phyloP scores from a whole-genome alignment of 2,329 filamentous ascomycete genomes.

The Neonectria magnoliae region DNA sequence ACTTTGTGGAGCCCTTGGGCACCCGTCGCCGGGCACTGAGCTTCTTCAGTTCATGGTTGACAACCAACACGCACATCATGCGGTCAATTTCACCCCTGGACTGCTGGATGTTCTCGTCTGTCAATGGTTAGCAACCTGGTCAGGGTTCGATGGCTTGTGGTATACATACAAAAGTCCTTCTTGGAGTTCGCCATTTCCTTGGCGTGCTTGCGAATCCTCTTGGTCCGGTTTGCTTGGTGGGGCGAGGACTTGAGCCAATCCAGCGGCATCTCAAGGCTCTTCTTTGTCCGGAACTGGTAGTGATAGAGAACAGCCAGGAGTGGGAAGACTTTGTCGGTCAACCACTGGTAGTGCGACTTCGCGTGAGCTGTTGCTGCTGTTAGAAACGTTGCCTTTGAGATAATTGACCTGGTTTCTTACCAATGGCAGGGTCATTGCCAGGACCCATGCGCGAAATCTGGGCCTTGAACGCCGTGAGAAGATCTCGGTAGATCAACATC shows the following conservation, averaged over 20 bases:
- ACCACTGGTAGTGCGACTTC: slow-evolving; percentile 38
- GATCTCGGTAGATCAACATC: slow-evolving; percentile 59
- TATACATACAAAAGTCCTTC: slow-evolving; percentile 49
- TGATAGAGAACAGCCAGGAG: slow-evolving; percentile 53
- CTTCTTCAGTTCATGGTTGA: slow-evolving; percentile 54
- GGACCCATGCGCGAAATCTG: slow-evolving; percentile 40
- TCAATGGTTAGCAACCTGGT: slow-evolving; percentile 29
- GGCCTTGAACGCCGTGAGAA: slow-evolving; percentile 47
- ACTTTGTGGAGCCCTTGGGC: slow-evolving; percentile 41
- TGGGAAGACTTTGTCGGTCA: slow-evolving; percentile 50
- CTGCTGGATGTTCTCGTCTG: slow-evolving; percentile 47
- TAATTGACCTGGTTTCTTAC: slow-evolving; percentile 25
- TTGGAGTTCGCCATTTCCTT: slow-evolving; percentile 48
- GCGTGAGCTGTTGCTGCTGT: slow-evolving; percentile 25
- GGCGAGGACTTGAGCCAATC: slow-evolving; percentile 50
- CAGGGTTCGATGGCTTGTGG: background rate
- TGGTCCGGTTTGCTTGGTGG: slow-evolving; percentile 39
- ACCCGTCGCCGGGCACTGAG: slow-evolving; percentile 48
- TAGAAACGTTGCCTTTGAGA: slow-evolving; percentile 12
- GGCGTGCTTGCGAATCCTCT: slow-evolving; percentile 41
- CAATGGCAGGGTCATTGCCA: slow-evolving; percentile 36
- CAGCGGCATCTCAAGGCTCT: slow-evolving; percentile 52
- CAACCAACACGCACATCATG: slow-evolving; percentile 48
- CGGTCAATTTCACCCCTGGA: slow-evolving; percentile 47
- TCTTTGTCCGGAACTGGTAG: slow-evolving; percentile 54